These are phyloP conservation scores for Novymonas esmeraldas DNA, from an alignment of 208 protist genomes.

Conservation along the genomic window DNA sequence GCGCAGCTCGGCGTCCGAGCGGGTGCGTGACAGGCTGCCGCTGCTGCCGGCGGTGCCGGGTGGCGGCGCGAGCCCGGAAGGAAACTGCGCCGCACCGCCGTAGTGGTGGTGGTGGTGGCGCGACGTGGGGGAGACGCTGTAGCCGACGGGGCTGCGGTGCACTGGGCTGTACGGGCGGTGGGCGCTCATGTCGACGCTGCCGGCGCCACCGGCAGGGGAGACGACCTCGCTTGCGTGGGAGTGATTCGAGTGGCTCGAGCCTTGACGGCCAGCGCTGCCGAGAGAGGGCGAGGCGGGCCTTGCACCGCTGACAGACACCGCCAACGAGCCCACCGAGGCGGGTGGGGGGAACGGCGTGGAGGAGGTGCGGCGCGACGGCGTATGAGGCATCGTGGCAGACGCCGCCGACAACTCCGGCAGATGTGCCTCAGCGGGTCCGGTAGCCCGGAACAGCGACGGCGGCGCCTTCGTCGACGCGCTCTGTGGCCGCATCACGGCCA, in stretches of 20 bases:
- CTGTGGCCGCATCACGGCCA: no score
- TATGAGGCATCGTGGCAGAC: not conserved
- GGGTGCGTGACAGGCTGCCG: conserved; percentile 5
- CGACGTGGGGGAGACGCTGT: conserved; percentile 1
- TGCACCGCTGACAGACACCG: not conserved
- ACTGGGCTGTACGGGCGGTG: conserved; percentile 3
- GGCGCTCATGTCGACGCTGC: not conserved
- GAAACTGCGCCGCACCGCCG: not conserved
- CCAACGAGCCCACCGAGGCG: not conserved
- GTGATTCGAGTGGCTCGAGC: conserved; percentile 5
- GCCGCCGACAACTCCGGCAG: no score
- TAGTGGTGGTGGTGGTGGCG: not conserved
- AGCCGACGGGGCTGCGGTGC: conserved; percentile 8
- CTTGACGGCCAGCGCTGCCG: not conserved
- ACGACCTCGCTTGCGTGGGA: conserved; percentile 11
- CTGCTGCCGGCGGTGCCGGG: not conserved
- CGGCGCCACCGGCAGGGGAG: not conserved
- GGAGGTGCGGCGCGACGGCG: conserved; percentile 10
- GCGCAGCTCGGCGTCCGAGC: conserved; percentile 31
- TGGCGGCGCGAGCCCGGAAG: not conserved
- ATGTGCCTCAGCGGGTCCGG: no score
- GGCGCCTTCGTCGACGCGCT: no score
- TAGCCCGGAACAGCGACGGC: no score
- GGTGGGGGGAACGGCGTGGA: not conserved
- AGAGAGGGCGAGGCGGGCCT: not conserved